Evolutionary conservation across 371 early-diverging fungal species (phyloP).

Genomic region (Rhizopus delemar): DNA sequence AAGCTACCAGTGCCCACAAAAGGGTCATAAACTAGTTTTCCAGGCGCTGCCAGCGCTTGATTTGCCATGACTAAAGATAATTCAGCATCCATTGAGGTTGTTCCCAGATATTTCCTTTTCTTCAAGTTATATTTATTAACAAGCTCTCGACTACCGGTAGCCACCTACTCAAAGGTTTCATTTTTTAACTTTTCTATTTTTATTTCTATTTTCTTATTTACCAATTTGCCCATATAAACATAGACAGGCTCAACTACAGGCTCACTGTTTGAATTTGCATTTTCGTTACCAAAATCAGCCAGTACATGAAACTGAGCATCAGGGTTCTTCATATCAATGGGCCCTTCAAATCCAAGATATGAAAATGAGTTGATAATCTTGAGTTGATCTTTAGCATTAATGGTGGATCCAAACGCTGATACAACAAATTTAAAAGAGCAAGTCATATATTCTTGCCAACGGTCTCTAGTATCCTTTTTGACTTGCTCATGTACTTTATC

Average conservation of each 20-base stretch:
- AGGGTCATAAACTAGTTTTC: constrained; percentile 92
- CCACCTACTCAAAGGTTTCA: constrained; percentile 36
- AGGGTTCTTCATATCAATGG: constrained; percentile 84
- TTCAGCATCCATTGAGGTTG: constrained; percentile 97
- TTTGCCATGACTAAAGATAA: constrained; percentile 96
- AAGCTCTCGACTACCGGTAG: constrained; percentile 70
- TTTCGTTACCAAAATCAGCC: constrained; percentile 69
- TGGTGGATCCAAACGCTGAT: constrained; percentile 73
- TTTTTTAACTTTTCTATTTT: background rate
- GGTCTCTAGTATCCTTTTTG: constrained; percentile 52
- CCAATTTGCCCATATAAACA: constrained; percentile 75
- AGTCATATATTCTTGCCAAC: constrained; percentile 62
- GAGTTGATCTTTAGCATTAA: constrained; percentile 70
- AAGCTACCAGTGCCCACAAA: constrained; percentile 97
- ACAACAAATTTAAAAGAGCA: constrained; percentile 84
- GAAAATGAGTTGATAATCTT: constrained; percentile 67
- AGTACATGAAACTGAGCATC: constrained; percentile 73
- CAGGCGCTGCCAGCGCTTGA: constrained; percentile 78
- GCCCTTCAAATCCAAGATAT: constrained; percentile 32
- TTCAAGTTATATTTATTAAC: constrained; percentile 86
- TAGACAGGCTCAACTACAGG: constrained; percentile 40
- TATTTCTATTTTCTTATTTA: constrained; percentile 23
- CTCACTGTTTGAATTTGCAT: constrained; percentile 37
- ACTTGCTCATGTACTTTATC: constrained; percentile 65
- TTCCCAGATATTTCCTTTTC: constrained; percentile 91